Conservation (phyloP, 345 rosid genomes). For the Arabidopsis thaliana region TAIR10.1 NC_003074.8:7031001-7031500, state of each 20-base stretch:
- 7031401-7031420: constrained; percentile 40
- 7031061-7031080: no score
- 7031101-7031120: no score
- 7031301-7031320: neutral
- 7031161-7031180: neutral
- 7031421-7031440: constrained; percentile 27
- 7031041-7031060: no score
- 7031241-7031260: constrained; percentile 36
- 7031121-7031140: no score
- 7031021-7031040: no score
- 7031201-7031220: neutral
- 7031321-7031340: constrained; percentile 24
- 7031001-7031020: no score
- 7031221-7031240: constrained; percentile 39
- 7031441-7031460: constrained; percentile 66
- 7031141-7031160: no score
- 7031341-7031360: constrained; percentile 41
- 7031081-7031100: no score
- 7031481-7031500: constrained; percentile 53
- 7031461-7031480: constrained; percentile 70
- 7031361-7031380: neutral
- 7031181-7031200: neutral
- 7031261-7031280: constrained; percentile 14
- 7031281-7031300: neutral
- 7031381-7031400: constrained; percentile 22